These are phyloP conservation scores for Malus domestica DNA, from an alignment of 306 rosid species.

Conservation along the genomic window ASM211411v1 NC_041797.1:1162001-1162500, in stretches of 20 bases:
- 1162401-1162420: constrained; percentile 82
- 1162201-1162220: neutral
- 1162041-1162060: no score
- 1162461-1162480: no score
- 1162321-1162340: constrained; percentile 54
- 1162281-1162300: neutral
- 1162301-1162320: constrained; percentile 32
- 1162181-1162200: no score
- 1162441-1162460: constrained; percentile 66
- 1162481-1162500: no score
- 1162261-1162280: neutral
- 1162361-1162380: constrained; percentile 69
- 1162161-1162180: no score
- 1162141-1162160: no score
- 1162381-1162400: constrained; percentile 74
- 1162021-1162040: no score
- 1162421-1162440: constrained; percentile 78
- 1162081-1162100: no score
- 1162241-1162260: neutral
- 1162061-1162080: no score
- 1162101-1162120: no score
- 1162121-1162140: no score
- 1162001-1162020: no score
- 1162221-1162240: neutral
- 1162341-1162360: constrained; percentile 59